Evolutionary conservation across 2,329 filamentous ascomycete species (phyloP).

Genomic region (Onygenales sp.): DNA sequence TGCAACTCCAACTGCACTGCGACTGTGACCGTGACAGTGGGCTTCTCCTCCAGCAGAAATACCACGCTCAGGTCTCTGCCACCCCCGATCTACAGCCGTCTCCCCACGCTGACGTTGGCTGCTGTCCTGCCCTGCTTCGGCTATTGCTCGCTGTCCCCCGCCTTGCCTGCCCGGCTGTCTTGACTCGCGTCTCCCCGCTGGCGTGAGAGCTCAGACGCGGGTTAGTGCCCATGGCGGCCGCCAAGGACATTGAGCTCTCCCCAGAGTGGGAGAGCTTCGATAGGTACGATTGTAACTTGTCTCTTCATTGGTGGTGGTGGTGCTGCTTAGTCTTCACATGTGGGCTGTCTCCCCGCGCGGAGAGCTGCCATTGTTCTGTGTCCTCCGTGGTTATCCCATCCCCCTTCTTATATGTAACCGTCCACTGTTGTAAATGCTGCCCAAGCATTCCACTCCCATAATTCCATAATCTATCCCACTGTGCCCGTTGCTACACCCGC

Average conservation of each 20-base stretch:
- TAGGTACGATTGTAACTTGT: slow-evolving; percentile 47
- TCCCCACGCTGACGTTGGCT: not conserved
- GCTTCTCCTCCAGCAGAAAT: not conserved
- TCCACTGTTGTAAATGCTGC: no score
- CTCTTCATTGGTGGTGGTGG: not conserved
- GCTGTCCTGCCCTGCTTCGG: not conserved
- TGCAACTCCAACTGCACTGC: slow-evolving; percentile 4
- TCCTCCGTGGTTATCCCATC: no score
- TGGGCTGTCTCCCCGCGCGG: no score
- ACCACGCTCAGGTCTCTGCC: not conserved
- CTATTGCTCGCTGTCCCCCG: not conserved
- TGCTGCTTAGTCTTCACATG: no score
- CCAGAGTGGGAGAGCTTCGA: slow-evolving; percentile 62
- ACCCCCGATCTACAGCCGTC: not conserved
- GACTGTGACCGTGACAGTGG: slow-evolving; percentile 7
- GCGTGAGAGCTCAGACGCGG: not conserved
- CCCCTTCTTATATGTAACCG: no score
- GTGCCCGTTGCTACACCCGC: no score
- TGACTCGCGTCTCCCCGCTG: not conserved
- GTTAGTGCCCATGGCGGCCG: slow-evolving; percentile 6
- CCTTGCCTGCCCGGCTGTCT: not conserved
- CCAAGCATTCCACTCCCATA: no score
- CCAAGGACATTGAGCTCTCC: slow-evolving; percentile 35
- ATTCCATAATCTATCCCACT: no score
- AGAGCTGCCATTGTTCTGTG: no score